Evolutionary conservation across 2,329 filamentous ascomycete species (phyloP).

Genomic region (Neofusicoccum ribis): DNA sequence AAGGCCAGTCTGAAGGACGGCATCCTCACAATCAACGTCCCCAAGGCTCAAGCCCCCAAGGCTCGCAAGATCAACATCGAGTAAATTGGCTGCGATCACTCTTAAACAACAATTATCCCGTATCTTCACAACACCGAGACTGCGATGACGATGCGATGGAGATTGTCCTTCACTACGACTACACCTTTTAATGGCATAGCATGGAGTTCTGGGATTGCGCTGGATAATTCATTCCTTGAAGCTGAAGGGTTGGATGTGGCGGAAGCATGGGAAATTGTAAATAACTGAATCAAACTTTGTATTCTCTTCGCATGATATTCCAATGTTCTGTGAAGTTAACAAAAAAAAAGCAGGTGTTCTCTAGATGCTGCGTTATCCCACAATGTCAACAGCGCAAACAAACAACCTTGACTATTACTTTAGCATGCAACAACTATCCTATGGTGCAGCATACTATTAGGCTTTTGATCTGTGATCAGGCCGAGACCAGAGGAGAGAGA

Average conservation of each 20-base stretch:
- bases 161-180: neutral
- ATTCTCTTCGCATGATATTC: neutral
- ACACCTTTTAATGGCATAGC: neutral
- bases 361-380: no score
- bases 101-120: neutral
- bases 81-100: slow-evolving; percentile 33
- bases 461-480: no score
- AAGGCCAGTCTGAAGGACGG: slow-evolving; percentile 63
- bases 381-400: no score
- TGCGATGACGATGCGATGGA: neutral
- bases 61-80: slow-evolving; percentile 58
- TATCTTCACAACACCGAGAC: neutral
- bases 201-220: neutral
- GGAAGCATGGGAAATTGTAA: neutral
- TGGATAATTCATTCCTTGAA: neutral
- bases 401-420: no score
- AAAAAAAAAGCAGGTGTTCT: no score
- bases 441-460: no score
- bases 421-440: no score
- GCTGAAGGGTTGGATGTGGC: neutral
- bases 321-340: neutral
- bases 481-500: no score
- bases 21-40: slow-evolving; percentile 58
- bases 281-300: neutral
- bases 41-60: slow-evolving; percentile 53